Conservation (phyloP, 192 early-diverging fungal species). For the Gonapodya prolifera region DNA sequence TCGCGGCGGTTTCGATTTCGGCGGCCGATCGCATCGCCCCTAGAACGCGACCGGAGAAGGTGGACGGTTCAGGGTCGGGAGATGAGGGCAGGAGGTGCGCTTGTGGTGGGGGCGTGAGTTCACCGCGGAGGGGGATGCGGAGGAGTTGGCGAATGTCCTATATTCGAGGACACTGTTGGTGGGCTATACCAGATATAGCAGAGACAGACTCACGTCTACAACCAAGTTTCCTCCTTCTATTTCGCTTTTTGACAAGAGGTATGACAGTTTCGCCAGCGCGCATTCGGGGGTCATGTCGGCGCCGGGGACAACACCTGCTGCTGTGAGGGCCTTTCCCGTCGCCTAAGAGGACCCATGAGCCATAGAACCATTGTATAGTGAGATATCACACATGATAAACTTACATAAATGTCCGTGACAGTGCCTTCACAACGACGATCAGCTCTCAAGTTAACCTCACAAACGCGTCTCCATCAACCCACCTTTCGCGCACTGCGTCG, state of each 20-base stretch:
- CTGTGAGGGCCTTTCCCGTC: conserved; percentile 61
- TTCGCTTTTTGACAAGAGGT: conserved; percentile 3
- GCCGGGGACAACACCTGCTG: conserved; percentile 73
- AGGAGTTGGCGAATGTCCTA: conserved; percentile 66
- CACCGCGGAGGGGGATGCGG: conserved; percentile 77
- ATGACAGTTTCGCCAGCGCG: not conserved
- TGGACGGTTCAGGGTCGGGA: not conserved
- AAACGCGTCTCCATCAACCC: not conserved
- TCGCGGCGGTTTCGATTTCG: no score
- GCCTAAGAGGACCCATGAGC: no score
- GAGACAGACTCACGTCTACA: conserved; percentile 1
- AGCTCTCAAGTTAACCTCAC: not conserved
- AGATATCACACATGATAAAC: no score
- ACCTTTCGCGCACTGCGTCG: conserved; percentile 65
- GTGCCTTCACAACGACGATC: conserved; percentile 54
- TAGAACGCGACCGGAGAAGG: not conserved
- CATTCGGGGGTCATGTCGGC: conserved; percentile 85
- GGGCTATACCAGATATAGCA: not conserved
- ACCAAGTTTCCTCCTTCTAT: not conserved
- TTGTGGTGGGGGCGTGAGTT: conserved; percentile 58
- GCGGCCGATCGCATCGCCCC: not conserved
- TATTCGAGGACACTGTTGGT: conserved; percentile 6
- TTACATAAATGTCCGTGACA: conserved; percentile 84
- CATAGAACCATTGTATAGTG: no score
- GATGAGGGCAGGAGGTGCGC: not conserved